Evolutionary conservation across 2,329 filamentous ascomycete species (phyloP).

Genomic region (Botrytis squamosa): DNA sequence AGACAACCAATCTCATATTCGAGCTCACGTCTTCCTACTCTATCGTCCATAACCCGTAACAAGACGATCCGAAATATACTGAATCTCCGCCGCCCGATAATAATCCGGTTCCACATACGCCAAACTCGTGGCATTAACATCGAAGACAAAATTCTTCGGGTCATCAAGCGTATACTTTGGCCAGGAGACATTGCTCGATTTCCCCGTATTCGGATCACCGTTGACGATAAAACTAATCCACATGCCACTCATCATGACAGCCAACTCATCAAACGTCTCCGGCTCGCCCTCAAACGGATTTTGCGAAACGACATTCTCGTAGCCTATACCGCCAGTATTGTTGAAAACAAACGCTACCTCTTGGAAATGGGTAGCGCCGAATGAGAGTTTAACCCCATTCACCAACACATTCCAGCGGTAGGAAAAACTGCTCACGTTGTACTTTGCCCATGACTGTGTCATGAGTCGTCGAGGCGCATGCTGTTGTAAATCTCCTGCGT

Average conservation of each 20-base stretch:
- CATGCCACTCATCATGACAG: conserved; percentile 31
- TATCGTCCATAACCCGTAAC: conserved; percentile 6
- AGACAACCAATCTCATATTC: background rate
- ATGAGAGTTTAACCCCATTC: conserved; percentile 44
- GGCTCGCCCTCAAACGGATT: conserved; percentile 29
- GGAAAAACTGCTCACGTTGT: conserved; percentile 52
- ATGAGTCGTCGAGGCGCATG: conserved; percentile 55
- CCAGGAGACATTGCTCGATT: conserved; percentile 40
- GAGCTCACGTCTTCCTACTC: too few species aligned
- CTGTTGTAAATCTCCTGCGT: conserved; percentile 54
- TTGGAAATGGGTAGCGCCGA: conserved; percentile 54
- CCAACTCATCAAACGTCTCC: conserved; percentile 24
- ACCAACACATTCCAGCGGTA: conserved; percentile 61
- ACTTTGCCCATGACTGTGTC: conserved; percentile 51
- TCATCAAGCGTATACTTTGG: conserved; percentile 44
- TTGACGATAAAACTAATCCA: conserved; percentile 32
- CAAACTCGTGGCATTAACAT: conserved; percentile 45
- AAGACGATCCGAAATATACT: conserved; percentile 19
- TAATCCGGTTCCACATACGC: conserved; percentile 46
- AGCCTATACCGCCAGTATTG: conserved; percentile 35
- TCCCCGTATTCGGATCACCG: conserved; percentile 30
- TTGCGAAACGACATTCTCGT: conserved; percentile 24
- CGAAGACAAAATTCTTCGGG: conserved; percentile 48
- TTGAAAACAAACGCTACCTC: conserved; percentile 43
- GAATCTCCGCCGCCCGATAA: conserved; percentile 40